phyloP scores from a whole-genome alignment of 768 basidiomycete genomes.

The Tubosaeta sp. region DNA sequence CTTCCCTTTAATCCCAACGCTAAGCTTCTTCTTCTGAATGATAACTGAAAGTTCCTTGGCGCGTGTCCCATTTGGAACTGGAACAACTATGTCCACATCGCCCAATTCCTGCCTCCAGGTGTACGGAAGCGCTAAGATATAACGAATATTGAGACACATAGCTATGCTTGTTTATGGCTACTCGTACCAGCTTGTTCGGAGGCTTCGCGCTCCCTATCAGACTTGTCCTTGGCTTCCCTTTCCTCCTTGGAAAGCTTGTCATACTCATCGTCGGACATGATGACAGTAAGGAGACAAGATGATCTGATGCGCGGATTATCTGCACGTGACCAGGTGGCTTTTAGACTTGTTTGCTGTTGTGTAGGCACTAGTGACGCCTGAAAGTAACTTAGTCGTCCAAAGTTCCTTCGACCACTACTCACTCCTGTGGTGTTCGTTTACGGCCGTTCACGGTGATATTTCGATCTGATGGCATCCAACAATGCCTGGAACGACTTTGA shows the following conservation, averaged over 20 bases:
- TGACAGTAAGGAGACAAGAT: conserved; percentile 24
- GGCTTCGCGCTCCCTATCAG: conserved; percentile 62
- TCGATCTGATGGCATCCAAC: conserved; percentile 50
- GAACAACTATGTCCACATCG: conserved; percentile 79
- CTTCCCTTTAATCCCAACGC: conserved; percentile 79
- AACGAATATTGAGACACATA: conserved; percentile 11
- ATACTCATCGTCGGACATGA: conserved; percentile 50
- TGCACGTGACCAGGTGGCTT: conserved; percentile 24
- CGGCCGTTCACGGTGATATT: conserved; percentile 4
- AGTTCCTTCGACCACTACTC: conserved; percentile 7
- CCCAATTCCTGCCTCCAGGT: conserved; percentile 86
- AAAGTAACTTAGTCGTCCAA: conserved; percentile 13
- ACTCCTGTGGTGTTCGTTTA: conserved; percentile 6
- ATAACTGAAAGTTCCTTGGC: conserved; percentile 68
- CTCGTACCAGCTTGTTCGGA: conserved; percentile 80
- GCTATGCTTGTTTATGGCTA: conserved; percentile 10
- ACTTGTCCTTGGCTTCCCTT: conserved; percentile 66
- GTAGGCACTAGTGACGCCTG: conserved; percentile 19
- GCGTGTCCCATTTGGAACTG: conserved; percentile 85
- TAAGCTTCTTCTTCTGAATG: conserved; percentile 80
- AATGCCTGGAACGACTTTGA: conserved; percentile 74
- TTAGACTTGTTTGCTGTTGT: conserved; percentile 32
- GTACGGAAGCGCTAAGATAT: conserved; percentile 73
- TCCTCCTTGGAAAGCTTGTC: conserved; percentile 77
- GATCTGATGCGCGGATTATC: conserved; percentile 18